Percentiles rank a stretch among this genome's conserved stretches.
phyloP scores from a whole-genome alignment of 495 filamentous ascomycete species.

The Pseudotulostoma volvatum region DNA sequence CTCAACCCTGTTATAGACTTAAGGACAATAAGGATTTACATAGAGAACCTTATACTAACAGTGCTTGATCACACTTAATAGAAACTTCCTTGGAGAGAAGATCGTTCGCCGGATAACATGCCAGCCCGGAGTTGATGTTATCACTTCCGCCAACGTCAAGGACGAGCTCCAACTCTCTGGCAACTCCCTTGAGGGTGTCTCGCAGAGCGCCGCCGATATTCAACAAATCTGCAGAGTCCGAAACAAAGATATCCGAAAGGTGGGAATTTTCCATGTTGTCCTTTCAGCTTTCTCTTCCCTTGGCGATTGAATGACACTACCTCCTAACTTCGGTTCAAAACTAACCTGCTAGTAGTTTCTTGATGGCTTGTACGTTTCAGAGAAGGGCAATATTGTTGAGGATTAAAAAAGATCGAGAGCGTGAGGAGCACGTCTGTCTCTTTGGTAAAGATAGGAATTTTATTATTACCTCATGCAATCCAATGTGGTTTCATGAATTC shows the following conservation, averaged over 20 bases:
- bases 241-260: slow-evolving; percentile 99
- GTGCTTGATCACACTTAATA: slow-evolving; percentile 20
- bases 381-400: slow-evolving; percentile 83
- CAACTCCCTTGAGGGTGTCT: slow-evolving; percentile 92
- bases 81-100: slow-evolving; percentile 99
- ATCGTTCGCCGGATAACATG: slow-evolving; percentile 82
- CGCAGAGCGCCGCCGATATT: slow-evolving; percentile 94
- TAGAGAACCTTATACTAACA: neutral
- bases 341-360: slow-evolving; percentile 61
- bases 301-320: no score
- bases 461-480: no score
- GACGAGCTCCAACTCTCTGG: slow-evolving; percentile 86
- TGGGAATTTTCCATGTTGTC: slow-evolving; percentile 24
- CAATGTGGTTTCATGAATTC: no score
- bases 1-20: no score
- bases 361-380: slow-evolving; percentile 98
- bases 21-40: neutral
- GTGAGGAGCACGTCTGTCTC: no score
- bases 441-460: no score
- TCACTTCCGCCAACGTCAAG: slow-evolving; percentile 80
- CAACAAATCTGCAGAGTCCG: slow-evolving; percentile 97
- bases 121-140: slow-evolving; percentile 77
- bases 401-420: slow-evolving; percentile 34
- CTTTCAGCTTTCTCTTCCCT: neutral
- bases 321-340: no score